Evolutionary conservation across 306 rosid species (phyloP).

Genomic region (Lablab purpureus): DNA sequence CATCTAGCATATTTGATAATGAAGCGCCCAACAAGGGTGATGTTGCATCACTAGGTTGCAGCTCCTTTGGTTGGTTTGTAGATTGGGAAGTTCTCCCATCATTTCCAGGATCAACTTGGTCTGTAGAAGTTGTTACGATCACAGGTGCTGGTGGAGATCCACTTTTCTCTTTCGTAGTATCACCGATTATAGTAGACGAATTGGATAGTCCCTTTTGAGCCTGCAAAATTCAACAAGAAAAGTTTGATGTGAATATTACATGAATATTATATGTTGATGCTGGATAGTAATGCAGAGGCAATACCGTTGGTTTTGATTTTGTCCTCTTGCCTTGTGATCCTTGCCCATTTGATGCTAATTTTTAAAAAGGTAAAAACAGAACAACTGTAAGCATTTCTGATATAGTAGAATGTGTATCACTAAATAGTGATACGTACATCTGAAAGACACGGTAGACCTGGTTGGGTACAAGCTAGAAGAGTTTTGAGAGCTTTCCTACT

Average conservation of each 20-base stretch:
- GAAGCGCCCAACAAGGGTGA: conserved; percentile 50
- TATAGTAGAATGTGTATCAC: conserved; percentile 13
- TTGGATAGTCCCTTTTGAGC: conserved; percentile 58
- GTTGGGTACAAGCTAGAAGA: too few relatives aligned
- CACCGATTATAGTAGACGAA: conserved; percentile 48
- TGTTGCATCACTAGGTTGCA: conserved; percentile 48
- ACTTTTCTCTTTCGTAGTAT: conserved; percentile 54
- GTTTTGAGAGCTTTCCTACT: too few relatives aligned
- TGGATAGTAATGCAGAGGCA: conserved; percentile 25
- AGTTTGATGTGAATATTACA: conserved; percentile 34
- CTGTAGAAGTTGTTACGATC: conserved; percentile 54
- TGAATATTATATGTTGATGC: neutral
- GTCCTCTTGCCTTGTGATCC: conserved; percentile 78
- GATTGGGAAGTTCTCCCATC: conserved; percentile 52
- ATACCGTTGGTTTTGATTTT: conserved; percentile 78
- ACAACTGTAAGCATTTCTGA: conserved; percentile 47
- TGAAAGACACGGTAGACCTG: conserved; percentile 8
- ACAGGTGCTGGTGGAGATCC: conserved; percentile 45
- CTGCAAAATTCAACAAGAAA: conserved; percentile 51
- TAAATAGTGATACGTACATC: neutral
- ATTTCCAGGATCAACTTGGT: conserved; percentile 55
- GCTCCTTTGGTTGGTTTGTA: conserved; percentile 52
- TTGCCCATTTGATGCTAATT: conserved; percentile 84
- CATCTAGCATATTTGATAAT: conserved; percentile 43
- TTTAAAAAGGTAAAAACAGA: conserved; percentile 41